A percentile compares a stretch with the other conserved stretches of the same genome.
These are phyloP conservation scores for Rhizopogon sp. DNA, from an alignment of 768 basidiomycete genomes.

Conservation along the genomic window DNA sequence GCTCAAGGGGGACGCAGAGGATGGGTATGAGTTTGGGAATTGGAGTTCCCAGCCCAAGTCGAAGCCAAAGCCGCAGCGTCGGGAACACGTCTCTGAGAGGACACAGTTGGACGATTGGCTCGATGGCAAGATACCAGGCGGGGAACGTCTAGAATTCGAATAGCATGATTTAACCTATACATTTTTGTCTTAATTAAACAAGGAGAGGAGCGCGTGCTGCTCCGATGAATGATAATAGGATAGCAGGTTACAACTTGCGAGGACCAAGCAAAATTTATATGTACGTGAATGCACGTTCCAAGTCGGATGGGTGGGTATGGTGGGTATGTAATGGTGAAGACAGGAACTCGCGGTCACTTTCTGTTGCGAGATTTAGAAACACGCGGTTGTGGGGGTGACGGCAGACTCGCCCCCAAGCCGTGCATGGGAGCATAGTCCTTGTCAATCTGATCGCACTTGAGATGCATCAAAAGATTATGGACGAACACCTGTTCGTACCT, in stretches of 20 bases:
- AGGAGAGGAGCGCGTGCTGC: neutral
- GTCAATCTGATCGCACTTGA: conserved; percentile 74
- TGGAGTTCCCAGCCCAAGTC: conserved; percentile 27
- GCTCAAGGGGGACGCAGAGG: conserved; percentile 23
- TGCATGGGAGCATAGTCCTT: conserved; percentile 72
- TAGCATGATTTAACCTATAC: neutral
- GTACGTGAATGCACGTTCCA: neutral
- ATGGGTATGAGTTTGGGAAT: conserved; percentile 46
- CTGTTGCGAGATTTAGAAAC: conserved; percentile 54
- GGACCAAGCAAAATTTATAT: neutral
- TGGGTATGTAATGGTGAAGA: neutral
- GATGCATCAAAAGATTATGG: conserved; percentile 75
- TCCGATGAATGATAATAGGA: neutral
- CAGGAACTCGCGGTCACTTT: conserved; percentile 20
- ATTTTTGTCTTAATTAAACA: neutral
- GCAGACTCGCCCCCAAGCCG: conserved; percentile 66
- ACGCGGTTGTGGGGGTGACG: conserved; percentile 38
- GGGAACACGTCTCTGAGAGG: neutral
- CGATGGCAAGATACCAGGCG: neutral
- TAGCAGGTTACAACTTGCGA: neutral
- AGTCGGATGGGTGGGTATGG: neutral
- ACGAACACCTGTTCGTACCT: conserved; percentile 90
- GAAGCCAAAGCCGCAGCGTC: neutral
- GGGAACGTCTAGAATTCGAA: neutral
- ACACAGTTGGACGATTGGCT: neutral